Base-by-base conservation (phyloP, 2,329 filamentous ascomycete genomes). In the Aspergillus sojae region DNA sequence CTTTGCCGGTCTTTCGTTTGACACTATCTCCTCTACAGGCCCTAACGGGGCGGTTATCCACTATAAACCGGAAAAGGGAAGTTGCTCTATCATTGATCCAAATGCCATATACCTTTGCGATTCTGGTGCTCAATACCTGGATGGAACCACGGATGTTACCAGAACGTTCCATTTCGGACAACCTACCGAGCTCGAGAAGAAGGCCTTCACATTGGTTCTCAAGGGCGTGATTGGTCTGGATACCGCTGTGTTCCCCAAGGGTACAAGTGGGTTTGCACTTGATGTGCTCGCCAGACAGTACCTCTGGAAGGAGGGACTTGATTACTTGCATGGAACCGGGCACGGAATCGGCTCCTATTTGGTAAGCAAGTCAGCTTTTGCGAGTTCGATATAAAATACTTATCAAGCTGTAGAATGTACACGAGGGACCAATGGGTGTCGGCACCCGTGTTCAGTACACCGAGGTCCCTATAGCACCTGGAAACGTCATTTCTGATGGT, bases 351-450 rank as follows among this genome's bases (percentile, higher is more conserved):
- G 95, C 32, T 97, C 93, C 1, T 99, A 90, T 79, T 82, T 99
- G 69, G 81, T 82, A 75, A 69, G 64, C 43, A 48, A 14, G 23
- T 34, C 16, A 46, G 34, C 12, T 12, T 14, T 63, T 23, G 12
- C 16, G 41, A 5, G 23, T 36, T 16, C 41, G 3, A 16, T 12
- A 32, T n/a, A 52, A 26, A 43, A 56, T 63, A 28, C 66, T 73
- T 70, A 75, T 62, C 36, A 30, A 54, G 23, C 36, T 50, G 3
- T 59, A 83, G 72, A 99, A 99, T 70, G 95, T 99, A 0, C 95
- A 99, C 75, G 95, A 99, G 80, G 95, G 95, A 0, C 95, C 95
- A 1, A 96, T 99, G 65, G 95, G 95, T 23, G 96, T 99, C 65
- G 95, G 95, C 32, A 97, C 94, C 11, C 87, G 95, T 52, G 88